Evolutionary conservation across 306 rosid genomes (phyloP), one percentile per base, ranked within the genome.

Genomic region (Cucurbita ficifolia): DNA sequence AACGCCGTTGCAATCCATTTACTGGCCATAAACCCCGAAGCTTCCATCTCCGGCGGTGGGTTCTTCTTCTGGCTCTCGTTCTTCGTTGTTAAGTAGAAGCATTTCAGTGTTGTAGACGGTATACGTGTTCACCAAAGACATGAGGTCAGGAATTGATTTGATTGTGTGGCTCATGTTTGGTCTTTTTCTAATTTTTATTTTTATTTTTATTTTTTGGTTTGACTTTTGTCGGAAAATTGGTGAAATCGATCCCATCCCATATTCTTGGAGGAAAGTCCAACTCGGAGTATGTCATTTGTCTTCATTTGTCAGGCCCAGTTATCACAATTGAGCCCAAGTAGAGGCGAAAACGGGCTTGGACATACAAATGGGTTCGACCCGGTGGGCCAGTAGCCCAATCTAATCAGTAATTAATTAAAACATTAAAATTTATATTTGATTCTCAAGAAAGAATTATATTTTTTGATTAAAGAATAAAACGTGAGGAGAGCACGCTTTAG

Each of bases 1-100:
- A 88, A 88, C 40, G 80, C 94, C 1, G 87, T 87, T 0, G 90
- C 85, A 0, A 82, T 67, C 96, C 98, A 94, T 42, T 84, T 87
- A 75, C 80, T 87, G 55, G 79, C 75, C 22, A 85, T 39, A 48
- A 22, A 13, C 8, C 6, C 13, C 5, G 6, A 11, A 11, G 2
- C 3, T 8, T 75, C 36, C 86, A 83, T 79, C 21, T 50, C 7
- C 33, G 39, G 38, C 21, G 70, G n/a, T 54, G 7, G 43, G 38
- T 29, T 45, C 7, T 16, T 12, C 49, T 17, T 5, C 24, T 61
- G 48, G 24, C 0, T 38, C 8, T 61, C 14, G 3, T 17, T 62
- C 8, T 40, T 62, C 24, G 46, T 17, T 1, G 48, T 0, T 3
- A 8, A 16, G 8, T 4, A 3, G 46, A 16, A 36, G 16, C 46